Evolutionary conservation across 768 basidiomycete species (phyloP), one percentile per base, ranked within the genome.

Genomic region (Leccinellum rugosiceps): DNA sequence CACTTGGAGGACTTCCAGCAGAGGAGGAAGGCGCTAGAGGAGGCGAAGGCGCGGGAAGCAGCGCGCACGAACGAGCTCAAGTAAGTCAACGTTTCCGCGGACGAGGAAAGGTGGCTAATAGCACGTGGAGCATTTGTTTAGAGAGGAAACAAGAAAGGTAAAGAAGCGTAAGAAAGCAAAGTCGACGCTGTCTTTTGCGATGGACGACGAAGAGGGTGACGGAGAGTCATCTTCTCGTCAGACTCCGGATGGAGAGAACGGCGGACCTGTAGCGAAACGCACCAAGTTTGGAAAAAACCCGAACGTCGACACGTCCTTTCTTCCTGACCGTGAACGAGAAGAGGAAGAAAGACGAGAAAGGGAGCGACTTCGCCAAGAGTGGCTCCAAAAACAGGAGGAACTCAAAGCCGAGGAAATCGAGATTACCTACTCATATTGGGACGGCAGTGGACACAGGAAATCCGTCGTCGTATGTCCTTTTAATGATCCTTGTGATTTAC

Each of bases 271-370:
- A 3, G 63, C 77, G 5, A 95, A 95, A 72, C 83, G 86, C 44
- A 75, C 83, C 57, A 94, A 90, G 72, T 83, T 95, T 43, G 85
- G 88, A 71, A 98, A 99, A 78, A 98, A 98, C 64, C 97, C 97
- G 1, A 80, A 88, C 45, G 97, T 98, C 30, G 97, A 98, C 68
- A 99, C 97, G 0, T 98, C 95, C 1, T 99, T 99, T 76, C 80
- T 99, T 8, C 97, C 97, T 1, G 97, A 99, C 72, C 84, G 97
- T n/a, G 94, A 95, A 23, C 88, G 97, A 11, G 97, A 99, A 68
- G 94, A 95, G 69, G 83, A 84, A 8, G 97, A 99, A 72, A 83
- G 95, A 15, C 82, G 82, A 58, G 88, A 94, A 71, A 80, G 96
- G 38, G 97, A 99, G 70, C 82, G 89, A 50, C 78, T 99, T 41